Evolutionary conservation across 164 flowering plant genomes (phyloP), one percentile per base, ranked within the genome.

Genomic region (Stephania japonica): DNA sequence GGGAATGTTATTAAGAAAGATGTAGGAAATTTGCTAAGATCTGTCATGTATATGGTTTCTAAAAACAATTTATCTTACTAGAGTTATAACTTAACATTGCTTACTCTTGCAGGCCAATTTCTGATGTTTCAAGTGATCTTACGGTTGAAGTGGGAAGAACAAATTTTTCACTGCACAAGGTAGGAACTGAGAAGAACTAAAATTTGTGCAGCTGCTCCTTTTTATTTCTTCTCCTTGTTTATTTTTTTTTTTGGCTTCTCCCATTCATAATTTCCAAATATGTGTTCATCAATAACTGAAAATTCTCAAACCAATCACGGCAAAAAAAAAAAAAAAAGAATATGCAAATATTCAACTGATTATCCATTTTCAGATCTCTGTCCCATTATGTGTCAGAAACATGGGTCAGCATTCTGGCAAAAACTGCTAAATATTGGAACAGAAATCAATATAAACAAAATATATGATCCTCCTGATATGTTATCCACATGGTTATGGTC

Each of bases 91-190:
- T 44, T 27, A 68, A 12, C 68, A 63, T 69, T 27, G 4, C 42
- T 56, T 62, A 23, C 70, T 73, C 27, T 86, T 84, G 84, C 93
- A 96, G 99, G 99, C 99, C 98, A 10, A 90, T 90, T 70, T 93
- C 98, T 41, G 98, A 96, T 80, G 98, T 92, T 76, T 91, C 99
- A 6, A 91, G 98, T 76, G 99, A 96, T 82, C 92, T 96, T 69
- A 89, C 88, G 0, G 78, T 96, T 64, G 97, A 93, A 76, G 89
- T 96, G 2, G 97, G 92, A 75, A 77, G 82, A 66, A 75, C 89
- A 65, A 87, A 80, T 77, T 90, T 93, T 78, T 84, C 95, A 23
- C 94, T 93, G 78, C 99, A 96, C 84, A 96, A 96, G 91, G 99
- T 93, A 78, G 72, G 79, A 71, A 50, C 13, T n/a, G 41, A 21